Evolutionary conservation across 2,329 filamentous ascomycete genomes (phyloP), one percentile per base, ranked within the genome.

Genomic region (Cladophialophora carrionii): DNA sequence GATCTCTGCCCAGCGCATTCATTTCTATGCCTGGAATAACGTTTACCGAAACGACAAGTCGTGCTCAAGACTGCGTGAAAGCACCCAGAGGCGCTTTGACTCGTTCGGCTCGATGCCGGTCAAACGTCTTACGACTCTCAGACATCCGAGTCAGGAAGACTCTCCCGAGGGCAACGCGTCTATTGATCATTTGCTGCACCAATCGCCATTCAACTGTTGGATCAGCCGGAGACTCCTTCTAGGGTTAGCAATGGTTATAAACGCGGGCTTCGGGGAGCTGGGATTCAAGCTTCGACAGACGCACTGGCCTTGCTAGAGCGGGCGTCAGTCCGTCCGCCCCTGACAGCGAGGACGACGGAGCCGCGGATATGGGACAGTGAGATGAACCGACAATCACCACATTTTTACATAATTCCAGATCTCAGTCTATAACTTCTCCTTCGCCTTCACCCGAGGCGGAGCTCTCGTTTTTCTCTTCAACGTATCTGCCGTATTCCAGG

Each of bases 141-240:
- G 24, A 31, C 3, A 57, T 29, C 63, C 58, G 63, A 65, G 43
- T 65, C 63, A 65, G 32, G 51, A 4, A 12, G 32, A 34, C 22
- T 49, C 34, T 49, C 29, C 62, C 62, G 56, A 60, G 57, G 57
- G 12, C 32, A n/a, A 34, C 31, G 12, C 14, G 22, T 29, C 57
- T 32, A 31, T 24, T 31, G 32, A 60, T 52, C 43, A 10, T 5
- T 9, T 29, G 31, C 34, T 55, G 32, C 56, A 59, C 61, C 61
- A 63, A 63, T 63, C 41, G 54, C 10, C 22, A 6, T 37, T n/a
- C 56, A 12, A 2, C 22, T 14, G 7, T 14, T 37, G 20, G 49
- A 22, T 29, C 24, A 17, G 34, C 51, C 34, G n/a, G 22, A 48
- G 51, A 2, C 48, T 53, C 37, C 22, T 22, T 8, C 12, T 17